Conservation (phyloP, 805 yeast species). For the Pichia nanzhaoensis region DNA sequence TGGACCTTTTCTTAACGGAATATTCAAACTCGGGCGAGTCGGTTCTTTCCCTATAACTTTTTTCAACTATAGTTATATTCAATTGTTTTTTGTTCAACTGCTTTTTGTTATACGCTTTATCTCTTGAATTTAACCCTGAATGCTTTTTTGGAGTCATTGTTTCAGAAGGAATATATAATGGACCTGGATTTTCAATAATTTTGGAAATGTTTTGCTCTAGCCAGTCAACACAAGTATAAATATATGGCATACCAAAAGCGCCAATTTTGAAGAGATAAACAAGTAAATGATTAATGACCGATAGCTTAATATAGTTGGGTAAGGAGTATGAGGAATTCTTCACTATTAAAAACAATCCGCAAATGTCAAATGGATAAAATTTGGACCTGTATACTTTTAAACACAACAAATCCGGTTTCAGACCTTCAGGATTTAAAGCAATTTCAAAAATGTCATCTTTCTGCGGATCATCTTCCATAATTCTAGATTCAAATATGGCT, state of each 20-base stretch:
- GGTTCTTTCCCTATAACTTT: slow-evolving; percentile 27
- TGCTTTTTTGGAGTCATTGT: background rate
- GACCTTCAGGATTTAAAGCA: slow-evolving; percentile 28
- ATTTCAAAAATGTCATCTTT: slow-evolving; percentile 31
- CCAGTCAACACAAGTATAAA: slow-evolving; percentile 73
- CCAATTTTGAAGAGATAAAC: slow-evolving; percentile 36
- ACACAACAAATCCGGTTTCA: slow-evolving; percentile 26
- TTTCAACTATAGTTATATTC: slow-evolving; percentile 30
- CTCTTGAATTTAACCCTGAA: no score
- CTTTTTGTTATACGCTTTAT: slow-evolving; percentile 1
- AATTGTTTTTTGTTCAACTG: slow-evolving; percentile 16
- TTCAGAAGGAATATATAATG: slow-evolving; percentile 36
- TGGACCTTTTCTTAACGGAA: slow-evolving; percentile 39
- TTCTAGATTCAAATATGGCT: slow-evolving; percentile 40
- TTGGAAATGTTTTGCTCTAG: slow-evolving; percentile 52
- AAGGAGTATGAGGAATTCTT: slow-evolving; percentile 40
- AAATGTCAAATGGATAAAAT: slow-evolving; percentile 58
- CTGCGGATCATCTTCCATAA: slow-evolving; percentile 32
- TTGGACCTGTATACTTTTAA: slow-evolving; percentile 39
- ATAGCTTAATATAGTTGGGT: slow-evolving; percentile 63
- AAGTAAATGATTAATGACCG: slow-evolving; percentile 45
- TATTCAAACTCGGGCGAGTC: slow-evolving; percentile 21
- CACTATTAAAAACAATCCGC: slow-evolving; percentile 57
- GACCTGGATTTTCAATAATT: slow-evolving; percentile 71
- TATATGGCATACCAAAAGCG: slow-evolving; percentile 61